Evolutionary conservation across 116 monocot genomes (phyloP).

Genomic region (Phalaenopsis hybrid): DNA sequence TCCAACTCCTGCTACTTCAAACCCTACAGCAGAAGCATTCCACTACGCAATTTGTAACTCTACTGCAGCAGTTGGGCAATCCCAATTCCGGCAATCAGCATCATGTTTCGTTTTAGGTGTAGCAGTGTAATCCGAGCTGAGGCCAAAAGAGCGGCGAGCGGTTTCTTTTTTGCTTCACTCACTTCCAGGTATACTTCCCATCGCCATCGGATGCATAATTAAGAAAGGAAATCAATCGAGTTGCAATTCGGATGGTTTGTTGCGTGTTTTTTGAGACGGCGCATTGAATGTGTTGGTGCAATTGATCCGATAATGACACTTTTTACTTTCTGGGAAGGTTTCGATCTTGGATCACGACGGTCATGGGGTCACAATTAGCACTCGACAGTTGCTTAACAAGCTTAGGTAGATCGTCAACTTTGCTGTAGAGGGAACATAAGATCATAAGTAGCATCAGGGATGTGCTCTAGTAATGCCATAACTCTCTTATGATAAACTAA

Average conservation of each 20-base stretch:
- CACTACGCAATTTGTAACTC: too few relatives aligned
- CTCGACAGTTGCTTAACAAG: too few relatives aligned
- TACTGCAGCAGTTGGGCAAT: too few relatives aligned
- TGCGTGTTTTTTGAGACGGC: background rate
- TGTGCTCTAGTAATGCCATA: too few relatives aligned
- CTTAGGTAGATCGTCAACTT: too few relatives aligned
- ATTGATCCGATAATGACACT: background rate
- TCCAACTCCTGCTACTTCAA: too few relatives aligned
- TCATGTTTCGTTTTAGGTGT: conserved; percentile 2
- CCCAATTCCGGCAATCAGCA: background rate
- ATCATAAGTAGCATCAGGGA: too few relatives aligned
- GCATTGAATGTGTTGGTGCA: background rate
- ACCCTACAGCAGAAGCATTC: too few relatives aligned
- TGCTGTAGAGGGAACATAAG: too few relatives aligned
- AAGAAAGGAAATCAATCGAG: background rate
- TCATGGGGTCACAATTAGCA: too few relatives aligned
- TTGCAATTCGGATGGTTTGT: background rate
- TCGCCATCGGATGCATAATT: background rate
- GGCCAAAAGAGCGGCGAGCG: background rate
- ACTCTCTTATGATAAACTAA: too few relatives aligned
- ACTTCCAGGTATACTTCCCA: background rate
- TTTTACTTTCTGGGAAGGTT: background rate
- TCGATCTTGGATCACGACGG: too few relatives aligned
- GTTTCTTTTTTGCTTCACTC: background rate
- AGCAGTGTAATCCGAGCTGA: background rate